Conservation (phyloP, 139 green algal species). For the Picochlorum sp. region DNA sequence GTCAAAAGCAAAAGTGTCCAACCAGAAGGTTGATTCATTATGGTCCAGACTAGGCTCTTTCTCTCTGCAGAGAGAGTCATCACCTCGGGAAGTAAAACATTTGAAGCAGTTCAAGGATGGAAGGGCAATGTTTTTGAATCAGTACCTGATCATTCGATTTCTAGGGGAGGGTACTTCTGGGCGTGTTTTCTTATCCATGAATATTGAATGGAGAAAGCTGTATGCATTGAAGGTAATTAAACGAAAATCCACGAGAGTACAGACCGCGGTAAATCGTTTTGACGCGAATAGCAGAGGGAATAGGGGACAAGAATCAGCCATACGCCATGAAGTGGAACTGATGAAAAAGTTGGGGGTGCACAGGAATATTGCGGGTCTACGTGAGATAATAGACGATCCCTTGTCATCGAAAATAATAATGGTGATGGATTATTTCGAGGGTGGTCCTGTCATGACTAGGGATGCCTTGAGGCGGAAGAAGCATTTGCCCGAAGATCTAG, state of each 20-base stretch:
- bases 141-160: slow-evolving; percentile 77
- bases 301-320: background rate
- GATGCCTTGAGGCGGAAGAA: slow-evolving; percentile 46
- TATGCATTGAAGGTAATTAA: slow-evolving; percentile 69
- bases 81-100: too few species aligned
- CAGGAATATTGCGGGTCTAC: slow-evolving; percentile 57
- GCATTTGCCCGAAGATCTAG: slow-evolving; percentile 52
- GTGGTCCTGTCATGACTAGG: slow-evolving; percentile 56
- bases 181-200: slow-evolving; percentile 72
- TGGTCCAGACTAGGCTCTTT: too few species aligned
- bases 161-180: slow-evolving; percentile 60
- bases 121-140: slow-evolving; percentile 71
- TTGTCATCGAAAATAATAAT: slow-evolving; percentile 61
- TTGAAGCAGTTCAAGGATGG: too few species aligned
- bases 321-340: background rate
- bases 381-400: slow-evolving; percentile 68
- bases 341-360: slow-evolving; percentile 34
- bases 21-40: too few species aligned
- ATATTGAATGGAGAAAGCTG: slow-evolving; percentile 51
- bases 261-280: slow-evolving; percentile 26
- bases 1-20: too few species aligned
- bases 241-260: slow-evolving; percentile 12
- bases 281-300: too few species aligned
- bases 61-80: too few species aligned
- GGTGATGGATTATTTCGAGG: slow-evolving; percentile 78